Base-by-base conservation (phyloP, 2,329 filamentous ascomycete genomes). In the Moelleriella libera region DNA sequence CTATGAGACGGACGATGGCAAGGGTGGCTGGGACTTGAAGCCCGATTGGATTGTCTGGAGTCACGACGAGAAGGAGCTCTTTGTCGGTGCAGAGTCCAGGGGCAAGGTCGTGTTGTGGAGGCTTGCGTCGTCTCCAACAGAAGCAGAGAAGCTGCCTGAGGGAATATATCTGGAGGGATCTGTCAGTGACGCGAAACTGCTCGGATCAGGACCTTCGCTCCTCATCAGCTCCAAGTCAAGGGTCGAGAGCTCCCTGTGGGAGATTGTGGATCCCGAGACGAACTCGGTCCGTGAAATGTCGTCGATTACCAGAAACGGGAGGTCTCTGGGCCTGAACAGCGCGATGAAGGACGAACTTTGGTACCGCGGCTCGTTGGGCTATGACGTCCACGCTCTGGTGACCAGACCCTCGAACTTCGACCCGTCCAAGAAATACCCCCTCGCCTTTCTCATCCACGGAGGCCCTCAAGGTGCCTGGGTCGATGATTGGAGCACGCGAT, bases 371-470 rank as follows among this genome's bases (percentile, higher is more conserved):
- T 77, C 77, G 5, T 77, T 74, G 30, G 69, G 69, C 40, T 82
- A 83, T 51, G 65, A 77, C 34, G 75, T 86, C n/a, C 84, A 88
- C 54, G 81, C 83, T 0, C 76, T 83, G 58, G 76, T 68, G 41
- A 67, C 87, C 54, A 78, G 75, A 49, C 84, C 80, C 0, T 80
- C 78, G 0, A 53, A 74, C 55, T 94, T 90, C 58, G 74, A 85
- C 57, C 64, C 73, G 7, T 69, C 64, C 14, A 83, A 87, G 63
- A 88, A 78, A 53, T 94, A 90, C 57, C 88, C 88, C 0, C 70
- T 94, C 5, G 78, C 83, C 2, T 82, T 88, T 59, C 68, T 89
- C 41, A 85, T 94, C 52, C 88, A 94, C 58, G 88, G 88, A 47
- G 88, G 88, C 0, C 87, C 87, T 0, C 85, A 92, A 61, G 78